Evolutionary conservation across 176 grass and related monocot species (phyloP).

Genomic region (Bolboschoenus planiculmis): DNA sequence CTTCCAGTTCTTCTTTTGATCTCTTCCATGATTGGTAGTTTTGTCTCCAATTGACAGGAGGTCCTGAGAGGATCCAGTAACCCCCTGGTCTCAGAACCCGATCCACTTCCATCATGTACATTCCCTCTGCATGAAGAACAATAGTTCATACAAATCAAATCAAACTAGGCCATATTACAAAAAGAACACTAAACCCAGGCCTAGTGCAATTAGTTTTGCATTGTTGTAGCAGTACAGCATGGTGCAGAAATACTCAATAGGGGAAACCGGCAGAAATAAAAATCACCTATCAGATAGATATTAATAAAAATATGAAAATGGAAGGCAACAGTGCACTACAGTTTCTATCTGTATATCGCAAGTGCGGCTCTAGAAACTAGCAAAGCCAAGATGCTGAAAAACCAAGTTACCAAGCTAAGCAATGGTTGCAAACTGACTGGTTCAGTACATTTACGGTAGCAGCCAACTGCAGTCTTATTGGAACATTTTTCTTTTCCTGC

Average conservation of each 20-base stretch:
- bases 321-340: neutral
- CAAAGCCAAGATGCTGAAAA: neutral
- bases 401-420: neutral
- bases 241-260: neutral
- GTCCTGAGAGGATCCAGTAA: slow-evolving; percentile 80
- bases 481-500: neutral
- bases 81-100: slow-evolving; percentile 69
- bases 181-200: neutral
- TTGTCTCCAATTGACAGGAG: slow-evolving; percentile 61
- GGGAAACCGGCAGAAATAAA: neutral
- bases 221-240: neutral
- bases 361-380: neutral
- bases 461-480: neutral
- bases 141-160: neutral
- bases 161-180: neutral
- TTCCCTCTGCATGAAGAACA: slow-evolving; percentile 51
- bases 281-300: neutral
- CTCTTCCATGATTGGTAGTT: slow-evolving; percentile 51
- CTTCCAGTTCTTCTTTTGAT: slow-evolving; percentile 48
- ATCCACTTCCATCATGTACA: slow-evolving; percentile 90
- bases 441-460: neutral
- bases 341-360: neutral
- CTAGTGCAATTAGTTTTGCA: neutral
- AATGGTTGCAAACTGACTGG: neutral
- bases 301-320: neutral